Evolutionary conservation across 2,329 filamentous ascomycete genomes (phyloP).

Genomic region (Arachnopeziza araneosa): DNA sequence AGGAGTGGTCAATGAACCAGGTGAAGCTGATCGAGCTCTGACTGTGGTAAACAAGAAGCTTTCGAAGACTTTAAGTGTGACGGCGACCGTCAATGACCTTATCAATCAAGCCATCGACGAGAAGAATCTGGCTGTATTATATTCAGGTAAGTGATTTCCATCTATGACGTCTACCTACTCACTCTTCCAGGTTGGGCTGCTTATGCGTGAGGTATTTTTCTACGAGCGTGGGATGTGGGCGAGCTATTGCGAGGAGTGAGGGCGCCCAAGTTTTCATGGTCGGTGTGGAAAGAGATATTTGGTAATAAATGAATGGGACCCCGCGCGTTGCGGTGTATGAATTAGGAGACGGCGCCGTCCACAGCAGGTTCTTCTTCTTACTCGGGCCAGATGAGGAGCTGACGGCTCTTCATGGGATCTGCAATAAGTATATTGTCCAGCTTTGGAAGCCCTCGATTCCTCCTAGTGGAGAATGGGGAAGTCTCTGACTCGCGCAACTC

Average conservation of each 20-base stretch:
- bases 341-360: neutral
- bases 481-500: neutral
- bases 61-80: conserved; percentile 87
- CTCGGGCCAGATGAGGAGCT: too few relatives aligned
- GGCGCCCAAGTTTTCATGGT: neutral
- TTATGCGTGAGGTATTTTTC: conserved; percentile 33
- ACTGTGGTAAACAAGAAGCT: conserved; percentile 95
- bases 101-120: conserved; percentile 96
- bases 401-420: too few relatives aligned
- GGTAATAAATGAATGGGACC: neutral
- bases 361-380: neutral
- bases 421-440: too few relatives aligned
- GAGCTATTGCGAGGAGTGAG: neutral
- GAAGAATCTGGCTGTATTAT: conserved; percentile 84
- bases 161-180: neutral
- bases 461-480: too few relatives aligned
- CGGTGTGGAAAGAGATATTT: neutral
- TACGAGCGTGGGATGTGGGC: neutral
- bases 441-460: too few relatives aligned
- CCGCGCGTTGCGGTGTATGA: neutral
- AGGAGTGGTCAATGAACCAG: conserved; percentile 50
- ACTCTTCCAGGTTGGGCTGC: conserved; percentile 40
- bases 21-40: conserved; percentile 85
- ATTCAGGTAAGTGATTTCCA: conserved; percentile 44
- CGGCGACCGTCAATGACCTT: conserved; percentile 91